A percentile compares a stretch with the other conserved stretches of the same genome.
These are phyloP conservation scores for Erythrophleum fordii DNA, from an alignment of 306 rosid genomes.

Conservation along the genomic window DNA sequence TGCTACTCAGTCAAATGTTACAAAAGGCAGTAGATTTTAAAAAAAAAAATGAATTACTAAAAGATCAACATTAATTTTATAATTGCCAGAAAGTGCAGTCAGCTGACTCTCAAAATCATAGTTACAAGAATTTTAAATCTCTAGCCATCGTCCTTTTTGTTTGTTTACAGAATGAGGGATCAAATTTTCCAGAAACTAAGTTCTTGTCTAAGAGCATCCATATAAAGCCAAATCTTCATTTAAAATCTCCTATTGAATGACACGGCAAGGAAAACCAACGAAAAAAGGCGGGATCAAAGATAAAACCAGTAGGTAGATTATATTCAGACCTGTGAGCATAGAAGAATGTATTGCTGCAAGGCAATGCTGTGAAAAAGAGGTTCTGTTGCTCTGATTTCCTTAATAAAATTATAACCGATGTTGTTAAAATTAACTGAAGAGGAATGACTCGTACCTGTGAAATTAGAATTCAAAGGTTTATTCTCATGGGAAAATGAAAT, in stretches of 20 bases:
- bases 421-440: slow-evolving; percentile 51
- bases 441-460: slow-evolving; percentile 45
- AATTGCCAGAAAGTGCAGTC: not conserved
- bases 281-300: slow-evolving; percentile 1
- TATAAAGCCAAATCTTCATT: slow-evolving; percentile 33
- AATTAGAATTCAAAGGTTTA: slow-evolving; percentile 34
- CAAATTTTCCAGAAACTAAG: slow-evolving; percentile 11
- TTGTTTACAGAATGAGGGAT: not conserved
- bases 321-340: slow-evolving; percentile 79
- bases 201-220: slow-evolving; percentile 14
- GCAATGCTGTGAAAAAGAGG: slow-evolving; percentile 73
- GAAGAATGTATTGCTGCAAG: slow-evolving; percentile 89
- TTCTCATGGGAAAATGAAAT: slow-evolving; percentile 12
- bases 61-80: slow-evolving; percentile 2
- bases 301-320: slow-evolving; percentile 12
- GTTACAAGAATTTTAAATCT: not conserved
- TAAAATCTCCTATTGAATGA: not conserved
- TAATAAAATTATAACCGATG: slow-evolving; percentile 65
- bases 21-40: slow-evolving; percentile 1
- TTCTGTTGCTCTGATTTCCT: slow-evolving; percentile 50
- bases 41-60: too few species aligned
- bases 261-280: slow-evolving; percentile 4
- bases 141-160: not conserved
- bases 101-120: not conserved
- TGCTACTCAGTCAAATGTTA: slow-evolving; percentile 10